Percentiles rank a stretch among this genome's conserved stretches.
Conservation (phyloP, 2,329 filamentous ascomycete genomes). For the Cladosporium sp. region DNA sequence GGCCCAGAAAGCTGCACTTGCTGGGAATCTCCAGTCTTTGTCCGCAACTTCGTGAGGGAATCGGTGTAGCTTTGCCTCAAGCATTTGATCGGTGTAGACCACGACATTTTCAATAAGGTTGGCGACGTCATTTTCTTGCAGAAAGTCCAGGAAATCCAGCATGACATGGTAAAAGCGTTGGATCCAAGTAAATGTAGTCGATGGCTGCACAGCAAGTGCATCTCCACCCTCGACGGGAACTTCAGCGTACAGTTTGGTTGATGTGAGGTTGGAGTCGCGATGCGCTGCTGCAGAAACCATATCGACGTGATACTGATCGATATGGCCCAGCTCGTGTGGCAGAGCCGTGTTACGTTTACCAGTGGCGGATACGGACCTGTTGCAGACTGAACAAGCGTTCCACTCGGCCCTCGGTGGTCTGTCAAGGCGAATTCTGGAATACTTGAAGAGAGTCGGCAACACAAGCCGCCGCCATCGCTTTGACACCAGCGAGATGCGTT, state of each 20-base stretch:
- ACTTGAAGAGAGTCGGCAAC: conserved; percentile 59
- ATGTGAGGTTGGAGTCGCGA: neutral
- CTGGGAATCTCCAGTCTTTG: conserved; percentile 31
- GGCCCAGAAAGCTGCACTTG: conserved; percentile 49
- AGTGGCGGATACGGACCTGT: neutral
- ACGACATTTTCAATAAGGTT: conserved; percentile 48
- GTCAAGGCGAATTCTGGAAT: conserved; percentile 46
- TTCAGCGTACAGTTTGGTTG: neutral
- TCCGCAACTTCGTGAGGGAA: conserved; percentile 40
- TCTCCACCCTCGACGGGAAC: conserved; percentile 12
- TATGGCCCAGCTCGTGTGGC: neutral
- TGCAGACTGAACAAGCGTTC: conserved; percentile 12
- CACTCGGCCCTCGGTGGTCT: conserved; percentile 10
- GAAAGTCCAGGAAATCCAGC: conserved; percentile 28
- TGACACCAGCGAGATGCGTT: conserved; percentile 57
- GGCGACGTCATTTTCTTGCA: conserved; percentile 23
- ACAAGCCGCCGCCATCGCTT: conserved; percentile 54
- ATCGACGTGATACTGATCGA: conserved; percentile 5
- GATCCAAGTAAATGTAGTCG: conserved; percentile 20
- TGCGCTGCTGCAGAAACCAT: neutral
- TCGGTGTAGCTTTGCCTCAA: conserved; percentile 24
- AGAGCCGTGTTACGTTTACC: too few relatives aligned
- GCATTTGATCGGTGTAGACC: conserved; percentile 38
- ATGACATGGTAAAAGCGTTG: conserved; percentile 27
- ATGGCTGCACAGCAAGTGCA: neutral